phyloP scores from a whole-genome alignment of 257 asterid species.

The Scutellaria baicalensis region DNA sequence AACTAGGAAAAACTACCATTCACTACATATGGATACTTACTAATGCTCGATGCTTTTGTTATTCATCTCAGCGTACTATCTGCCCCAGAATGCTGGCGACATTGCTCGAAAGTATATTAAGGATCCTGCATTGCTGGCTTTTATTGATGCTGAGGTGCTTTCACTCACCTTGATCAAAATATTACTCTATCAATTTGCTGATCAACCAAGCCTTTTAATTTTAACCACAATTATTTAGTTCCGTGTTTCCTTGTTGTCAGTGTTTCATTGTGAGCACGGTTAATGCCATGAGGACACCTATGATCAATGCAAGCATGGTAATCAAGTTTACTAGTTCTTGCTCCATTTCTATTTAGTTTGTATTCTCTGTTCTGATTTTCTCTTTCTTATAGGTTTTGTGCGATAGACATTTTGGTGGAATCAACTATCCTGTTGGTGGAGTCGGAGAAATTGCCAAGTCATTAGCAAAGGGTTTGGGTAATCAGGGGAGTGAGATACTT shows the following conservation, averaged over 20 bases:
- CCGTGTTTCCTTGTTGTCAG: slow-evolving; percentile 33
- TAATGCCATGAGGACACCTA: slow-evolving; percentile 84
- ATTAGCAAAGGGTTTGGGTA: slow-evolving; percentile 69
- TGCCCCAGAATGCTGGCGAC: slow-evolving; percentile 93
- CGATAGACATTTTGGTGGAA: slow-evolving; percentile 98
- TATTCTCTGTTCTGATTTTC: background rate
- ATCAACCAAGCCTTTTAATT: background rate
- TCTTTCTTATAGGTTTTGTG: slow-evolving; percentile 67
- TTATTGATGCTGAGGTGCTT: slow-evolving; percentile 91
- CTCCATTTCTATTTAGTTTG: background rate
- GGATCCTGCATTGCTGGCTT: slow-evolving; percentile 80
- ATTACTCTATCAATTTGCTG: background rate
- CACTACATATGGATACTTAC: background rate
- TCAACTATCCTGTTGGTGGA: slow-evolving; percentile 97
- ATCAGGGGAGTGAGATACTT: slow-evolving; percentile 70
- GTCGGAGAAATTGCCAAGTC: slow-evolving; percentile 96
- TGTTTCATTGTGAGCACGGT: slow-evolving; percentile 98
- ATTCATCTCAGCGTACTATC: slow-evolving; percentile 75
- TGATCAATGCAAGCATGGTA: slow-evolving; percentile 99
- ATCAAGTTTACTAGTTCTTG: slow-evolving; percentile 11
- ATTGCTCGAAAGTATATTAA: slow-evolving; percentile 80
- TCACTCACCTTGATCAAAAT: slow-evolving; percentile 9
- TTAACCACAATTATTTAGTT: background rate
- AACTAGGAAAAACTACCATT: background rate
- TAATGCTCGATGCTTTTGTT: slow-evolving; percentile 13